phyloP scores from a whole-genome alignment of 176 grass and related monocot genomes.

The Triticum timopheevii region DNA sequence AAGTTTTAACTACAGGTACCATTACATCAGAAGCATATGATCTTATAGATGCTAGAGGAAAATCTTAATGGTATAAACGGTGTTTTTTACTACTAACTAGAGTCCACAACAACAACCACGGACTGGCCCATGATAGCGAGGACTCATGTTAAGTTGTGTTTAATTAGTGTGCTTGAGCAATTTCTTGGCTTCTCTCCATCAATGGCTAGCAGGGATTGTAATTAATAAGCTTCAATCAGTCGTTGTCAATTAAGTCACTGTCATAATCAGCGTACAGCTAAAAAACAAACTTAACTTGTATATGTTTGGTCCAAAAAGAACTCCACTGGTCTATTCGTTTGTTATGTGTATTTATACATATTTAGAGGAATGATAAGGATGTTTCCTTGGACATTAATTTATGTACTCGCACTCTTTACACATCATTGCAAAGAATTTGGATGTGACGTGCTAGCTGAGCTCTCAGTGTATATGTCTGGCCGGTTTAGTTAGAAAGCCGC shows the following conservation, averaged over 20 bases:
- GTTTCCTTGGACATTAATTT: slow-evolving; percentile 21
- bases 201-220: not conserved
- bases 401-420: not conserved
- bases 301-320: not conserved
- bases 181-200: not conserved
- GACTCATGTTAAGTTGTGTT: not conserved
- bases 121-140: not conserved
- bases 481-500: slow-evolving; percentile 12
- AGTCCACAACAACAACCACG: not conserved
- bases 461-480: not conserved
- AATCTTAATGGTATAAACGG: no score
- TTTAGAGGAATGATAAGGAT: slow-evolving; percentile 25
- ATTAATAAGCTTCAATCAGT: not conserved
- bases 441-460: slow-evolving; percentile 17
- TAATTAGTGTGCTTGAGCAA: not conserved
- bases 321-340: not conserved
- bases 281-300: not conserved
- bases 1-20: not conserved
- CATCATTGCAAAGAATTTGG: slow-evolving; percentile 21
- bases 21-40: not conserved
- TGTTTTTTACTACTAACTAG: not conserved
- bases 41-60: not conserved
- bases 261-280: slow-evolving; percentile 15
- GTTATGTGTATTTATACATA: slow-evolving; percentile 13
- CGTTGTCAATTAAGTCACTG: slow-evolving; percentile 11